Conservation (phyloP, 345 rosid species). For the Laguncularia racemosa region DNA sequence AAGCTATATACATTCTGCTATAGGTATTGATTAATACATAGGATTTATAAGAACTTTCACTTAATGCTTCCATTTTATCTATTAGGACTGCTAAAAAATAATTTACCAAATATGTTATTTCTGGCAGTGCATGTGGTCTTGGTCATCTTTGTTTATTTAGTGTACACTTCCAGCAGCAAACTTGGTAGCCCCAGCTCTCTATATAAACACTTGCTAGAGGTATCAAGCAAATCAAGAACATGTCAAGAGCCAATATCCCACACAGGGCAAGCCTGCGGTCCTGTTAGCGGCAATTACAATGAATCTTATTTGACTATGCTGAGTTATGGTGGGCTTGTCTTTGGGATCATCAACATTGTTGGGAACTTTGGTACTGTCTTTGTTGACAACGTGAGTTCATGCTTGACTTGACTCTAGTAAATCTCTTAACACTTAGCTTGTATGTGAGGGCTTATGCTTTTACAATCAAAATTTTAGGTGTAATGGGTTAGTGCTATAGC, state of each 20-base stretch:
- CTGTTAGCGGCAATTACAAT: constrained; percentile 55
- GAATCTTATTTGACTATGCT: constrained; percentile 83
- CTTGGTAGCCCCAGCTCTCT: constrained; percentile 74
- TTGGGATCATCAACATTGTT: constrained; percentile 81
- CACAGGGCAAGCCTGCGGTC: constrained; percentile 72
- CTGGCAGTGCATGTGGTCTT: constrained; percentile 68
- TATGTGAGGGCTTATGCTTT: background rate
- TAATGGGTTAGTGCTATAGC: constrained; percentile 99
- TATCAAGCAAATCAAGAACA: constrained; percentile 54
- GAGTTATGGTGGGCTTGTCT: constrained; percentile 89
- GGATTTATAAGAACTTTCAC: no score
- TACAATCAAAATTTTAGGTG: constrained; percentile 31
- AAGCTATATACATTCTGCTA: constrained; percentile 84
- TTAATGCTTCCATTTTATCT: background rate
- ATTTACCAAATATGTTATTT: no score
- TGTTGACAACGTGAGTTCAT: constrained; percentile 71
- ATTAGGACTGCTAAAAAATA: constrained; percentile 1
- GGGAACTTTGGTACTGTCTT: constrained; percentile 93
- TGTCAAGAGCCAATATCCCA: constrained; percentile 73
- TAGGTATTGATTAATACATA: constrained; percentile 30
- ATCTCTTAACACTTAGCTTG: no score
- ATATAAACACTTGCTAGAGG: constrained; percentile 41
- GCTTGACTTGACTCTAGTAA: no score
- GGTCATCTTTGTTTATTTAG: constrained; percentile 75
- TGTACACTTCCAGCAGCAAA: constrained; percentile 65